Percentiles rank a stretch among this genome's conserved stretches.
Evolutionary conservation across 345 rosid genomes (phyloP).

Genomic region (Citrus reticulata): DNA sequence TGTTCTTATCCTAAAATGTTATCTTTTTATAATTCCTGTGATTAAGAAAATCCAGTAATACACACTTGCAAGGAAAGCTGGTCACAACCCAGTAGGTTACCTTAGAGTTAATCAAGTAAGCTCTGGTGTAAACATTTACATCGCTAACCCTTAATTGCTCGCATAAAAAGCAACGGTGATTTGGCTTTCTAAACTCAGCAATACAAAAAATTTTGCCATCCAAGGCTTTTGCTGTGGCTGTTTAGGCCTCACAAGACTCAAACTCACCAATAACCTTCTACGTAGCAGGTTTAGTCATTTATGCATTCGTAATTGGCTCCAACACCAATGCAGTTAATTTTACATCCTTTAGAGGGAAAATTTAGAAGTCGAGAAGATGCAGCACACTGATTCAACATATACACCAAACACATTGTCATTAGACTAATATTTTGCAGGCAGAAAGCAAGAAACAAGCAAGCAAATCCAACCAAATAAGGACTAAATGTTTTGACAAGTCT

Average conservation of each 20-base stretch:
- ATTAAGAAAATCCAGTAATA: background rate
- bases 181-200: background rate
- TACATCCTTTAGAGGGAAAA: background rate
- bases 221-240: background rate
- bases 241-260: background rate
- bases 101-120: background rate
- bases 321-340: too few species aligned
- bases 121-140: background rate
- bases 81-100: background rate
- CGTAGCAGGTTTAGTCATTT: background rate
- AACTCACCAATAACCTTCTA: background rate
- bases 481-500: background rate
- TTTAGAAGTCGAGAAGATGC: background rate
- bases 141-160: background rate
- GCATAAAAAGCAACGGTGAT: background rate
- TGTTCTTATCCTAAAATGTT: background rate
- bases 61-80: background rate
- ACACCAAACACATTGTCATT: background rate
- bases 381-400: background rate
- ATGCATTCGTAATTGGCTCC: too few species aligned
- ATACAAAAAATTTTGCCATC: background rate
- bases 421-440: background rate
- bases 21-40: background rate
- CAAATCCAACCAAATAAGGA: background rate
- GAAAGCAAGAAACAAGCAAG: background rate